Percentiles rank a stretch among this genome's conserved stretches.
phyloP scores from a whole-genome alignment of 2,329 filamentous ascomycete species.

The Stemphylium beticola region DNA sequence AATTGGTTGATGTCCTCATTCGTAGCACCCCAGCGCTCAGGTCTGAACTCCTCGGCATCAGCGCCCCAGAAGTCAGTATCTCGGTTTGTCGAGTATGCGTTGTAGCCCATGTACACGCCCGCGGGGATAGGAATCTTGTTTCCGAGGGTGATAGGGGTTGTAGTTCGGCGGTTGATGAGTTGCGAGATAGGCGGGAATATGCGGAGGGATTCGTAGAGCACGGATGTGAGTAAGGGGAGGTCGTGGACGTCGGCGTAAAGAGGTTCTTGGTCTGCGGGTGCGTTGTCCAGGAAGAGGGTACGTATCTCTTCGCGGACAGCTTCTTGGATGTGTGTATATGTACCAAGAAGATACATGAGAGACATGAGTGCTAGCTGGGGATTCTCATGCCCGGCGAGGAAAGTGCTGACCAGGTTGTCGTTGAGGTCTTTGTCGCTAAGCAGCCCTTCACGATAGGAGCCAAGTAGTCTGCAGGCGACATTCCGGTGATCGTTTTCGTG shows the following conservation, averaged over 20 bases:
- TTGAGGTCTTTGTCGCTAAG: slow-evolving; percentile 32
- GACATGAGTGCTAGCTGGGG: slow-evolving; percentile 35
- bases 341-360: slow-evolving; percentile 33
- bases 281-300: slow-evolving; percentile 18
- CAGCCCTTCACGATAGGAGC: slow-evolving; percentile 27
- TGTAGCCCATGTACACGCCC: slow-evolving; percentile 37
- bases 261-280: slow-evolving; percentile 24
- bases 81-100: slow-evolving; percentile 36
- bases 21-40: slow-evolving; percentile 49
- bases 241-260: slow-evolving; percentile 36
- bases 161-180: slow-evolving; percentile 55
- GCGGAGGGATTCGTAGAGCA: slow-evolving; percentile 56
- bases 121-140: slow-evolving; percentile 26
- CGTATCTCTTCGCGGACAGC: slow-evolving; percentile 27
- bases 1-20: slow-evolving; percentile 45
- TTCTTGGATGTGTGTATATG: slow-evolving; percentile 27
- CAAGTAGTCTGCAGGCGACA: slow-evolving; percentile 32
- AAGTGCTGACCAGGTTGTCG: slow-evolving; percentile 36
- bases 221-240: slow-evolving; percentile 53
- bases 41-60: slow-evolving; percentile 47
- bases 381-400: slow-evolving; percentile 39
- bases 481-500: slow-evolving; percentile 24
- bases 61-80: slow-evolving; percentile 35
- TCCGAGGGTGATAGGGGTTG: slow-evolving; percentile 34
- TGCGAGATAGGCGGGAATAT: slow-evolving; percentile 59